A percentile compares a stretch with the other conserved stretches of the same genome.
Conservation (phyloP, 495 filamentous ascomycete genomes). For the Penicillium cinerascens region DNA sequence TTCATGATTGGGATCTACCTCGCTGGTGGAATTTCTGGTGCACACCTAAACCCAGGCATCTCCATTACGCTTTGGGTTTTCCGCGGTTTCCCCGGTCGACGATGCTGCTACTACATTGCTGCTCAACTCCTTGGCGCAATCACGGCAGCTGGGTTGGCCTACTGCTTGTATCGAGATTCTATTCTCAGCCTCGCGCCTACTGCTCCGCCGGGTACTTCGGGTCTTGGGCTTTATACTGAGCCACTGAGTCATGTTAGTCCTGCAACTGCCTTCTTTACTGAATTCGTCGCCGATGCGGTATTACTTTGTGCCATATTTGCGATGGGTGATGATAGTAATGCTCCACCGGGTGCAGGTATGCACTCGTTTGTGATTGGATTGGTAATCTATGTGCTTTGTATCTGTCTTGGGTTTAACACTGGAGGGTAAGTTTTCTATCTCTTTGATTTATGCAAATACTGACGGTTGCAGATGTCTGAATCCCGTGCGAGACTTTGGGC, state of each 20-base stretch:
- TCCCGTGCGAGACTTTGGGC: conserved; percentile 20
- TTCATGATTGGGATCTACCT: conserved; percentile 21
- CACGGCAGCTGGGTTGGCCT: conserved; percentile 14
- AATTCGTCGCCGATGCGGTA: conserved; percentile 21
- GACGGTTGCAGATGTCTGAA: conserved; percentile 17
- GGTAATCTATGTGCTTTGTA: conserved; percentile 13
- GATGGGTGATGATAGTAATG: conserved; percentile 23
- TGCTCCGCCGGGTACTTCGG: conserved; percentile 19
- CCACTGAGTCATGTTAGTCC: conserved; percentile 45
- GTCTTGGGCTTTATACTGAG: conserved; percentile 53
- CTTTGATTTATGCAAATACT: not conserved
- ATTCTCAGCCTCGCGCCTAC: conserved; percentile 7
- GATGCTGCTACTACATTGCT: conserved; percentile 9
- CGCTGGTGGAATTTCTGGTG: conserved; percentile 16
- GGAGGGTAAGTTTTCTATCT: conserved; percentile 16
- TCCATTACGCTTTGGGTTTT: conserved; percentile 15
- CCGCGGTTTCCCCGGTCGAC: conserved; percentile 14
- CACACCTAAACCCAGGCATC: conserved; percentile 16
- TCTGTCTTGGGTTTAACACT: conserved; percentile 21
- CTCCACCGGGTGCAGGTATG: conserved; percentile 25
- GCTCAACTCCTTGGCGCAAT: conserved; percentile 15
- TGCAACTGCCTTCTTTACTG: conserved; percentile 40
- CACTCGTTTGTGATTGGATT: conserved; percentile 21
- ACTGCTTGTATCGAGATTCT: conserved; percentile 15
- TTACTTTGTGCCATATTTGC: conserved; percentile 20